A percentile compares a stretch with the other conserved stretches of the same genome.
Conservation (phyloP, 2,329 filamentous ascomycete genomes). For the Cadophora luteo-olivacea region DNA sequence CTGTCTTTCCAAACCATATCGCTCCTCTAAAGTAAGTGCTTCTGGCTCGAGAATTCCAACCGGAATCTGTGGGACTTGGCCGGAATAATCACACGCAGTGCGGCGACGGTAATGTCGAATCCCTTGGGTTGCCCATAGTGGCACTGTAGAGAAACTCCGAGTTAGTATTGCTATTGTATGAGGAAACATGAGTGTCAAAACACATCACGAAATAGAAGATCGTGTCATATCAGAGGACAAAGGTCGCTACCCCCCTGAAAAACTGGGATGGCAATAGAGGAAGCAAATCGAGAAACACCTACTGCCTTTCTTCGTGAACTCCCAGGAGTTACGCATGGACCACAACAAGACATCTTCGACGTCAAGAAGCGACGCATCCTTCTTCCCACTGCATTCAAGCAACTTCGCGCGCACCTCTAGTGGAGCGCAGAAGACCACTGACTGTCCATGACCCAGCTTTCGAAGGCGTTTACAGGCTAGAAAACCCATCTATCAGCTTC, state of each 20-base stretch:
- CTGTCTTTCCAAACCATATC: slow-evolving; percentile 50
- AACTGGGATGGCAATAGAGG: no score
- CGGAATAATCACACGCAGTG: slow-evolving; percentile 21
- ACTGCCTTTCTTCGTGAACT: slow-evolving; percentile 54
- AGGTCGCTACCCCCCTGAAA: no score
- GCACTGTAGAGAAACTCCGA: no score
- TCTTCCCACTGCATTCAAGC: slow-evolving; percentile 34
- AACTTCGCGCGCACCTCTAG: slow-evolving; percentile 66
- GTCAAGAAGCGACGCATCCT: slow-evolving; percentile 44
- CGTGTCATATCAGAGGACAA: no score
- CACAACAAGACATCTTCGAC: slow-evolving; percentile 64
- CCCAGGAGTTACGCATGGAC: slow-evolving; percentile 63
- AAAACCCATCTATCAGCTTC: no score
- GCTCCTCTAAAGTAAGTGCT: slow-evolving; percentile 55
- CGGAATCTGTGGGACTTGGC: slow-evolving; percentile 16
- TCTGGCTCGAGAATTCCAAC: slow-evolving; percentile 59
- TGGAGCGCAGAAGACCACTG: slow-evolving; percentile 65
- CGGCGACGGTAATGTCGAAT: slow-evolving; percentile 52
- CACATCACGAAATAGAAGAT: no score
- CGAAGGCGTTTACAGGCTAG: slow-evolving; percentile 78
- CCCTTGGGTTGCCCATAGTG: no score
- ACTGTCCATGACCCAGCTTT: slow-evolving; percentile 70
- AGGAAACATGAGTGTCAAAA: no score
- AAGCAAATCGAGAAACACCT: no score
- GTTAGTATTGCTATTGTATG: no score